Conservation (phyloP, 805 yeast genomes). For the Phaffomyces antillensis region DNA sequence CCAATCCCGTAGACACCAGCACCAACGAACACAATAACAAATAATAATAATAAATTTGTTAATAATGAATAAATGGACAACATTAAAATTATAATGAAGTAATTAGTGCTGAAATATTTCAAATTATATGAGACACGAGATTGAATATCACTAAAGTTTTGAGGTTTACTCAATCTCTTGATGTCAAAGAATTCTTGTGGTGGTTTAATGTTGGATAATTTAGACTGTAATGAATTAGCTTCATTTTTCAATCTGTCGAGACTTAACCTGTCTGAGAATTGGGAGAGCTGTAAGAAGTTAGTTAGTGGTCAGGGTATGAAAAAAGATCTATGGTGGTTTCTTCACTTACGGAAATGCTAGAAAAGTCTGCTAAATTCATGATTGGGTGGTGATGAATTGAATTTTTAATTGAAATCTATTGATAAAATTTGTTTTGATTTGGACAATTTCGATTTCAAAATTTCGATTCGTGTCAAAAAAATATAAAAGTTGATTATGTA, state of each 20-base stretch:
- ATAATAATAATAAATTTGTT: constrained; percentile 76
- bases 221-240: constrained; percentile 47
- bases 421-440: background rate
- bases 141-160: constrained; percentile 82
- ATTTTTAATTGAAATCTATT: background rate
- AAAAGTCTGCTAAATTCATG: constrained; percentile 31
- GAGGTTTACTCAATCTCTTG: constrained; percentile 85
- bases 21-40: constrained; percentile 68
- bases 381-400: constrained; percentile 3
- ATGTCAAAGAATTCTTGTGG: constrained; percentile 92
- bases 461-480: background rate
- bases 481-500: background rate
- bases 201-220: constrained; percentile 69
- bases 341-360: constrained; percentile 33
- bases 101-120: constrained; percentile 83
- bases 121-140: constrained; percentile 82
- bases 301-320: background rate
- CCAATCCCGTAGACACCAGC: constrained; percentile 76
- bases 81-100: constrained; percentile 61
- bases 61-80: constrained; percentile 79
- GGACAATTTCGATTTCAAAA: background rate
- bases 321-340: no score
- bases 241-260: constrained; percentile 44
- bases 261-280: constrained; percentile 40
- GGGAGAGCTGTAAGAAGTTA: constrained; percentile 28